These are phyloP conservation scores for Heliamphora pulchella DNA, from an alignment of 179 eudicot genomes.

Conservation along the genomic window DNA sequence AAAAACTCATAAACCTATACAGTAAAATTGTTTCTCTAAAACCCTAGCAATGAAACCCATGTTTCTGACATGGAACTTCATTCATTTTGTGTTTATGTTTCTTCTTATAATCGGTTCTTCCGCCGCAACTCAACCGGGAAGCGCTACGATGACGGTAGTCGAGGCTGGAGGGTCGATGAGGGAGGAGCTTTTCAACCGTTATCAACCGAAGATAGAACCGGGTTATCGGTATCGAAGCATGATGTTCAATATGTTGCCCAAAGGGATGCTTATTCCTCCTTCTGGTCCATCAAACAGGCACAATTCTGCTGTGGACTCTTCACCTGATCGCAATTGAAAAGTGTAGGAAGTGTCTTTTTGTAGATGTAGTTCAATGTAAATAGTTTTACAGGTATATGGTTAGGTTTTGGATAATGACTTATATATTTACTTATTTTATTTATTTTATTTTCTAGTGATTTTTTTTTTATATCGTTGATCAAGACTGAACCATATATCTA, in stretches of 20 bases:
- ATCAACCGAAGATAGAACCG: not conserved
- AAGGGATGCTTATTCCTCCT: conserved; percentile 22
- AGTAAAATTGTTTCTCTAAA: not conserved
- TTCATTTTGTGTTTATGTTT: not conserved
- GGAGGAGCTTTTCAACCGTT: conserved; percentile 8
- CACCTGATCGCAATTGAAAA: conserved; percentile 9
- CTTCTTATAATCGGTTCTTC: not conserved
- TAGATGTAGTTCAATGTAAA: too few relatives aligned
- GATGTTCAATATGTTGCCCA: conserved; percentile 22
- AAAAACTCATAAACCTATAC: too few relatives aligned
- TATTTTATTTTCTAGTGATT: too few relatives aligned
- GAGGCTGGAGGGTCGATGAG: not conserved
- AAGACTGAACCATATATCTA: too few relatives aligned
- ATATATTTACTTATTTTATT: too few relatives aligned
- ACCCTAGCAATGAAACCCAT: not conserved
- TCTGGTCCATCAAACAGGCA: conserved; percentile 32
- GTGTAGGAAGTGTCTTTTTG: too few relatives aligned
- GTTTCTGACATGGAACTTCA: not conserved
- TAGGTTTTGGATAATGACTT: too few relatives aligned
- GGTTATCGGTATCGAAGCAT: not conserved
- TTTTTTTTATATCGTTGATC: too few relatives aligned
- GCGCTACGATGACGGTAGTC: not conserved
- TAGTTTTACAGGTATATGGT: too few relatives aligned
- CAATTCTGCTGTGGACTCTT: conserved; percentile 12
- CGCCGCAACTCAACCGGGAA: conserved; percentile 7